phyloP scores from a whole-genome alignment of 2,329 filamentous ascomycete genomes.

The Neonectria hederae region DNA sequence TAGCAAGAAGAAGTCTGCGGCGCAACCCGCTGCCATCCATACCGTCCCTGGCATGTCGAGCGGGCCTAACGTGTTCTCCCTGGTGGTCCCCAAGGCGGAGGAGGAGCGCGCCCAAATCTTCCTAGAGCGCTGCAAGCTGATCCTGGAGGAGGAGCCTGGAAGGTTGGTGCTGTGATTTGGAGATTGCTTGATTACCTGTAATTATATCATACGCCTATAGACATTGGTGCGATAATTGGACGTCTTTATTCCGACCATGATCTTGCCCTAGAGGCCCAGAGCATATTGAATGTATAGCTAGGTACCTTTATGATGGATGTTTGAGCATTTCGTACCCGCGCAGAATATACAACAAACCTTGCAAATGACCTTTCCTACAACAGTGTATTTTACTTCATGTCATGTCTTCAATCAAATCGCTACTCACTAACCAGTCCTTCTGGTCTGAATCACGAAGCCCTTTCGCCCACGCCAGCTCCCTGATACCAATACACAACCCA shows the following conservation, averaged over 20 bases:
- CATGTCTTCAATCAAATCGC: too few species aligned
- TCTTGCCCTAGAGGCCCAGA: background rate
- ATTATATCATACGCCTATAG: conserved; percentile 43
- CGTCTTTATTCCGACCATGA: conserved; percentile 9
- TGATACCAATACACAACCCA: too few species aligned
- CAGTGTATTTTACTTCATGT: too few species aligned
- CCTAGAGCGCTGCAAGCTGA: conserved; percentile 84
- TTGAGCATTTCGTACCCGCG: background rate
- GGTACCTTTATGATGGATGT: background rate
- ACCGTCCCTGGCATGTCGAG: conserved; percentile 59
- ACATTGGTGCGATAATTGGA: conserved; percentile 34
- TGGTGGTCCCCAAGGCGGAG: conserved; percentile 82
- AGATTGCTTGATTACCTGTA: conserved; percentile 42
- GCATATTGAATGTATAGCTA: background rate
- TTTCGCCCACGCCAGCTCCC: too few species aligned
- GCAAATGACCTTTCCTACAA: too few species aligned
- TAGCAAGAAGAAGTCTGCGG: conserved; percentile 44
- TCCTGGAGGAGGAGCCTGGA: conserved; percentile 83
- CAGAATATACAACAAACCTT: too few species aligned
- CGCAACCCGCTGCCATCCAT: conserved; percentile 41
- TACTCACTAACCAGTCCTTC: too few species aligned
- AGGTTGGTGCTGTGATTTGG: conserved; percentile 69
- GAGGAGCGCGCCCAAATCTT: conserved; percentile 84
- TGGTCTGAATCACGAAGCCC: too few species aligned
- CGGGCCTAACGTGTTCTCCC: conserved; percentile 80